These are phyloP conservation scores for Alternaria ethzedia DNA, from an alignment of 2,329 filamentous ascomycete species.

Conservation along the genomic window DNA sequence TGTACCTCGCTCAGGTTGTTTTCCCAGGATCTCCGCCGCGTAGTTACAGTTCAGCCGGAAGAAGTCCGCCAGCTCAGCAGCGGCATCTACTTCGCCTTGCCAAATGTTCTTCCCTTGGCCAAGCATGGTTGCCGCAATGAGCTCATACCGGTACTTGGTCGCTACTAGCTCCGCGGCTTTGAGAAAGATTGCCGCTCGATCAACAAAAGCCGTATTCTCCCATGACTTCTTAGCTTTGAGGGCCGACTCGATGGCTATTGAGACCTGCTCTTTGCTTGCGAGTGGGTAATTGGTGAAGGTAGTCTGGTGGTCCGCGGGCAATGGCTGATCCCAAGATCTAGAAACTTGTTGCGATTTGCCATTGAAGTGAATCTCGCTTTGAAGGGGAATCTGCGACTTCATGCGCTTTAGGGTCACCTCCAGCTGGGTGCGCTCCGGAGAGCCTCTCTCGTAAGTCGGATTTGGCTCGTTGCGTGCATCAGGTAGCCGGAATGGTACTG, in stretches of 20 bases:
- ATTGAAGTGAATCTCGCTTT: conserved; percentile 34
- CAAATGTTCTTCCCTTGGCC: conserved; percentile 97
- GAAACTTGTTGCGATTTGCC: conserved; percentile 32
- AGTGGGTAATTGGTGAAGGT: conserved; percentile 82
- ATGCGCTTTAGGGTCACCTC: conserved; percentile 33
- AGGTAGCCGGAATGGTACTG: conserved; percentile 37
- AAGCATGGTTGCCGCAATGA: conserved; percentile 93
- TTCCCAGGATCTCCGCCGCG: conserved; percentile 83
- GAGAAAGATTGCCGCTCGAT: conserved; percentile 89
- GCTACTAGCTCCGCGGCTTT: conserved; percentile 90
- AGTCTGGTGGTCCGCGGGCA: conserved; percentile 63
- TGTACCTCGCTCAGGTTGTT: conserved; percentile 82
- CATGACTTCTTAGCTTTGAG: conserved; percentile 82
- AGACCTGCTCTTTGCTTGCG: conserved; percentile 75
- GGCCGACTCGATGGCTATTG: conserved; percentile 78
- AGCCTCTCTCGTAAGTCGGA: conserved; percentile 37
- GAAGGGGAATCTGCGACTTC: conserved; percentile 33
- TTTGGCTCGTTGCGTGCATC: conserved; percentile 39
- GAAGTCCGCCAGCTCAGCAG: conserved; percentile 90
- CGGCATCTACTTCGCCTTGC: conserved; percentile 96
- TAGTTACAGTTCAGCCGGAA: conserved; percentile 90
- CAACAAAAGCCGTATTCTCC: conserved; percentile 84
- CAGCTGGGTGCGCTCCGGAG: conserved; percentile 32
- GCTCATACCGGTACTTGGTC: conserved; percentile 90
- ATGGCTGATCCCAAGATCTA: conserved; percentile 34